Conservation (phyloP, 2,329 filamentous ascomycete genomes). For the Neofusicoccum parvum region DNA sequence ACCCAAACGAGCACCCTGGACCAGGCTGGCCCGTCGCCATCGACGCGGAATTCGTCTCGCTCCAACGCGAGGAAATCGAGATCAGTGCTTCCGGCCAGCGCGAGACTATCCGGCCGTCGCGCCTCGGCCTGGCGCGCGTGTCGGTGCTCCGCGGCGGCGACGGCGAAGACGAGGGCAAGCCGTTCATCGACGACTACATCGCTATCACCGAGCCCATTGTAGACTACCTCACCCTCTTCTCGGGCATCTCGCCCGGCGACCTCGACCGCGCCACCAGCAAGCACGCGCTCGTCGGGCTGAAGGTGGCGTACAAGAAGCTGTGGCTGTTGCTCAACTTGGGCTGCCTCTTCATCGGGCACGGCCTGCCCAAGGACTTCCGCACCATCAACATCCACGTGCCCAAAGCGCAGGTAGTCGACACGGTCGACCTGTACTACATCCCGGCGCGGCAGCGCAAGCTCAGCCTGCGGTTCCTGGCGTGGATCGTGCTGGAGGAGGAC, state of each 20-base stretch:
- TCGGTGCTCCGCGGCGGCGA: constrained; percentile 78
- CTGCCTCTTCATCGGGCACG: constrained; percentile 91
- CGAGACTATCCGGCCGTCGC: constrained; percentile 87
- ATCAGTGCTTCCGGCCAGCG: constrained; percentile 93
- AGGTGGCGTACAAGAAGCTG: constrained; percentile 94
- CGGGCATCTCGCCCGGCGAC: constrained; percentile 84
- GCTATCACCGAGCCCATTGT: constrained; percentile 87
- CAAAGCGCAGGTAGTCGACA: constrained; percentile 87
- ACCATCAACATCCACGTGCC: constrained; percentile 98
- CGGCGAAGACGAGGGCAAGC: constrained; percentile 66
- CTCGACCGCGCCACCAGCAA: constrained; percentile 75
- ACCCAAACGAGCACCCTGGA: constrained; percentile 65
- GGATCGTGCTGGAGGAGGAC: constrained; percentile 87
- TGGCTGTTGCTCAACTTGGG: constrained; percentile 96
- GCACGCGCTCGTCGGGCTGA: constrained; percentile 84
- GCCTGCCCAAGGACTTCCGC: constrained; percentile 91
- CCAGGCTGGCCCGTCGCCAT: constrained; percentile 79
- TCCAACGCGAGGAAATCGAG: constrained; percentile 91
- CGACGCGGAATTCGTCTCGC: constrained; percentile 93
- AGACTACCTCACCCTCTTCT: constrained; percentile 93
- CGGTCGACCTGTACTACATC: constrained; percentile 87
- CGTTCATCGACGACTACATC: constrained; percentile 98
- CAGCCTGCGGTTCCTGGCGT: constrained; percentile 87
- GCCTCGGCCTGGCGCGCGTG: constrained; percentile 88
- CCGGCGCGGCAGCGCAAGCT: constrained; percentile 80